Conservation (phyloP, 2,329 filamentous ascomycete genomes). For the Huntiella bhutanensis region DNA sequence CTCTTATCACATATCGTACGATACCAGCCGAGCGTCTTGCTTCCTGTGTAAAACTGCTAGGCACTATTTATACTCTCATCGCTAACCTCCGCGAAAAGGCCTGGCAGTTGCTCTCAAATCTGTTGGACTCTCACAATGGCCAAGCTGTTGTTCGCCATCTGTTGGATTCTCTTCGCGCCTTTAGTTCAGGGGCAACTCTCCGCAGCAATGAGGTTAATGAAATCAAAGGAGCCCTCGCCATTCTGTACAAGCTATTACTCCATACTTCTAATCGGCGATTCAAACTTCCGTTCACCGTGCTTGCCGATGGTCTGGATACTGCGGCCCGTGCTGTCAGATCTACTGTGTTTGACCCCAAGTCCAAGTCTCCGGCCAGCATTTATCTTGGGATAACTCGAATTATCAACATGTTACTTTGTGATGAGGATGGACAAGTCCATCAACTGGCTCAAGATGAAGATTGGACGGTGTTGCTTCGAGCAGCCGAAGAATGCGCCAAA, state of each 20-base stretch:
- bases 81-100: constrained; percentile 39
- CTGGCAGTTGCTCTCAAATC: constrained; percentile 51
- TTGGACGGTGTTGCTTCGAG: constrained; percentile 41
- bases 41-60: constrained; percentile 50
- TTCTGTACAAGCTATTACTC: constrained; percentile 44
- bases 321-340: constrained; percentile 8
- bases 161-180: constrained; percentile 39
- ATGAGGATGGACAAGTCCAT: constrained; percentile 32
- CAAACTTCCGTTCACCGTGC: constrained; percentile 35
- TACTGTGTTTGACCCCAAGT: constrained; percentile 7
- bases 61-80: constrained; percentile 52
- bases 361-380: constrained; percentile 23
- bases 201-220: constrained; percentile 35
- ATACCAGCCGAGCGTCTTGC: constrained; percentile 45
- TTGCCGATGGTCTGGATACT: constrained; percentile 36
- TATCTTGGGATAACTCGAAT: constrained; percentile 29
- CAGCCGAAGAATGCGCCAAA: constrained; percentile 34
- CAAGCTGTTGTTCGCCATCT: constrained; percentile 48
- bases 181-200: constrained; percentile 25
- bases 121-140: constrained; percentile 56
- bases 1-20: constrained; percentile 52
- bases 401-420: constrained; percentile 36
- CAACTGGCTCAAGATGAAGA: constrained; percentile 43
- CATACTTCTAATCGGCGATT: constrained; percentile 34
- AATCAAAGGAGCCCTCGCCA: constrained; percentile 42